A percentile compares a stretch with the other conserved stretches of the same genome.
These are phyloP conservation scores for Aegilops tauschii DNA, from an alignment of 176 grass and related monocot genomes.

Conservation along the genomic window DNA sequence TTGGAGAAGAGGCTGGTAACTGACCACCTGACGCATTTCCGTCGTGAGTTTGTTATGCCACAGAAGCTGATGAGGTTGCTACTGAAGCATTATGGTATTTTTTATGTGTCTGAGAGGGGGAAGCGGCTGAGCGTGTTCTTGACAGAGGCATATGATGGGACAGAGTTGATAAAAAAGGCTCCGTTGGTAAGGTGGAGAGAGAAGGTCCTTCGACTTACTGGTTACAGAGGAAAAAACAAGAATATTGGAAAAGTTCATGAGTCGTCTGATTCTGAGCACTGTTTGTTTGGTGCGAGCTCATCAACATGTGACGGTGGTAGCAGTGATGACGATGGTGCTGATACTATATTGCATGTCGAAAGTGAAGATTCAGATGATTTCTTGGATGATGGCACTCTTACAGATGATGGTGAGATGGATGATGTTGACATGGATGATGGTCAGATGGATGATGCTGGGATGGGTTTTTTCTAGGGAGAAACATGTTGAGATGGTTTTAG, in stretches of 20 bases:
- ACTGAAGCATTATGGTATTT: conserved; percentile 84
- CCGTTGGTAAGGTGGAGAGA: conserved; percentile 70
- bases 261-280: conserved; percentile 36
- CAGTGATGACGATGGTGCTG: neutral
- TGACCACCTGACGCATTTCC: conserved; percentile 77
- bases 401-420: neutral
- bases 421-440: too few species aligned
- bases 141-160: conserved; percentile 75
- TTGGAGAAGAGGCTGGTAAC: conserved; percentile 92
- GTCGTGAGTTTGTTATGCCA: conserved; percentile 86
- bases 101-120: conserved; percentile 87
- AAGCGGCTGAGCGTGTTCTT: conserved; percentile 79
- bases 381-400: neutral
- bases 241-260: conserved; percentile 35
- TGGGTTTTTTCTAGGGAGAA: neutral
- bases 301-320: neutral
- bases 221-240: conserved; percentile 68
- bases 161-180: conserved; percentile 58
- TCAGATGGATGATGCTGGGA: neutral
- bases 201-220: conserved; percentile 64
- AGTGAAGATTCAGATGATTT: neutral
- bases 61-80: conserved; percentile 86
- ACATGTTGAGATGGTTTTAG: neutral
- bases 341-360: neutral
- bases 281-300: neutral